A percentile compares a stretch with the other conserved stretches of the same genome.
phyloP scores from a whole-genome alignment of 2,329 filamentous ascomycete genomes.

The Claviceps maximensis region DNA sequence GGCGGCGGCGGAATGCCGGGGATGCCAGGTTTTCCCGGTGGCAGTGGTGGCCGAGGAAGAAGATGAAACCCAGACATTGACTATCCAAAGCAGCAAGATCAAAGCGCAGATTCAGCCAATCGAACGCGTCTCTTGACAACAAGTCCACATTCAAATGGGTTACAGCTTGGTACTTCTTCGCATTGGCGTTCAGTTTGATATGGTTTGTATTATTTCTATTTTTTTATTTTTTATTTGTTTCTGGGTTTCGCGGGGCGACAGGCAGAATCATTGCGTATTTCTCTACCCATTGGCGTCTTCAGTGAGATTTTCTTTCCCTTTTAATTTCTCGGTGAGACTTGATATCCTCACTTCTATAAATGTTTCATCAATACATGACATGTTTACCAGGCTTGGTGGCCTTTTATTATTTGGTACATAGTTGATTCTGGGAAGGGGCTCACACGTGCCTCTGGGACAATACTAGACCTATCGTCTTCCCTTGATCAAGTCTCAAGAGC shows the following conservation, averaged over 20 bases:
- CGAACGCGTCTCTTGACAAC: neutral
- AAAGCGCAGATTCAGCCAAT: neutral
- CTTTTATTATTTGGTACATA: no score
- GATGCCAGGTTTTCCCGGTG: constrained; percentile 11
- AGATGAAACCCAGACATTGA: constrained; percentile 9
- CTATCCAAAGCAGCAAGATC: neutral
- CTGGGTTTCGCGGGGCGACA: no score
- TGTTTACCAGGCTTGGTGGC: no score
- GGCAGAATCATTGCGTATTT: neutral
- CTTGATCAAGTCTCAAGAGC: no score
- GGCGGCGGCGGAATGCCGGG: neutral
- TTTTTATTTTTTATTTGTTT: neutral
- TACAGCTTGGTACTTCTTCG: neutral
- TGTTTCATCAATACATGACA: no score
- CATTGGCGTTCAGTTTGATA: neutral
- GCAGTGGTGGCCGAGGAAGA: constrained; percentile 19
- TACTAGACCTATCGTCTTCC: no score
- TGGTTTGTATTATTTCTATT: neutral
- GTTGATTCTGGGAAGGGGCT: no score
- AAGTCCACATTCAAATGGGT: no score
- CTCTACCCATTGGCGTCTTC: neutral
- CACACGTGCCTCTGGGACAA: no score
- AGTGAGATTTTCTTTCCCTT: neutral
- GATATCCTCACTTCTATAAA: neutral
- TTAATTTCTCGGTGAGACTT: no score